phyloP scores from a whole-genome alignment of 148 eudicot genomes.

The Limonium bicolor region DNA sequence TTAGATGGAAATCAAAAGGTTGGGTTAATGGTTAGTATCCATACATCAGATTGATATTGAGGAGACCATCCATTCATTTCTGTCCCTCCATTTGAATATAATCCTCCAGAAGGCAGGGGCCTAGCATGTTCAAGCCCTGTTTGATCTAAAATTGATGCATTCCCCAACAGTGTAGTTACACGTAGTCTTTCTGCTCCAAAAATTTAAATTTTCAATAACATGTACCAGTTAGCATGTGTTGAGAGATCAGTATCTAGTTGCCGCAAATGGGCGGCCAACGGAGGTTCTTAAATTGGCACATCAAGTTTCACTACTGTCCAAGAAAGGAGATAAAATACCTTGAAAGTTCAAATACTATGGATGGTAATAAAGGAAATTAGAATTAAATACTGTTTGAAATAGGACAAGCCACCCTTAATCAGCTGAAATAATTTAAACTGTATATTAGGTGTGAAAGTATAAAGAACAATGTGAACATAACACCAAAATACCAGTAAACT shows the following conservation, averaged over 20 bases:
- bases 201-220: constrained; percentile 94
- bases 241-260: constrained; percentile 40
- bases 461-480: no score
- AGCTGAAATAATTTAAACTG: neutral
- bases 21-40: constrained; percentile 98
- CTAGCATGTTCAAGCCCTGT: constrained; percentile 96
- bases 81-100: constrained; percentile 86
- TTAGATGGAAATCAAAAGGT: constrained; percentile 60
- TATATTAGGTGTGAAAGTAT: no score
- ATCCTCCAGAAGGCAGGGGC: constrained; percentile 97
- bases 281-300: constrained; percentile 2
- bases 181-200: constrained; percentile 92
- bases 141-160: constrained; percentile 97
- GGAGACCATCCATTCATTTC: constrained; percentile 94
- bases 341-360: no score
- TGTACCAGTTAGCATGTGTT: constrained; percentile 91
- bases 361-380: neutral
- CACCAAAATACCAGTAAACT: no score
- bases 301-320: no score
- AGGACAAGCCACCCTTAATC: neutral
- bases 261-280: constrained; percentile 54
- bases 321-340: neutral
- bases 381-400: neutral
- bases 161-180: constrained; percentile 98
- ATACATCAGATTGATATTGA: constrained; percentile 96